A percentile compares a stretch with the other conserved stretches of the same genome.
Conservation (phyloP, 345 rosid genomes). For the Luvunga scandens region DNA sequence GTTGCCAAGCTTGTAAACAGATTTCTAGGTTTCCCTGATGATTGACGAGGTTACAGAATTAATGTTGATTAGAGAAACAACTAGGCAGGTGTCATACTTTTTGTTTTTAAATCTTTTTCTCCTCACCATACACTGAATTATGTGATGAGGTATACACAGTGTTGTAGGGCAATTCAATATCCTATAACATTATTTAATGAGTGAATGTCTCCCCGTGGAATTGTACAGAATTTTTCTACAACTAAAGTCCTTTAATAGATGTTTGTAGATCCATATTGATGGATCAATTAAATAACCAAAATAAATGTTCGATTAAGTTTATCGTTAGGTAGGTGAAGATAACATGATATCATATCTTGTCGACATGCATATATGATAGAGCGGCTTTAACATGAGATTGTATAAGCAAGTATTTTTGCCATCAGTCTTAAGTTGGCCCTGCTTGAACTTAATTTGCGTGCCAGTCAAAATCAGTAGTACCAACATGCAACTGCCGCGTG, state of each 20-base stretch:
- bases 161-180: background rate
- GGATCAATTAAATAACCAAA: background rate
- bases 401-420: background rate
- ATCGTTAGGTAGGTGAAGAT: background rate
- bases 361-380: slow-evolving; percentile 4
- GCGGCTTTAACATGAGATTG: slow-evolving; percentile 2
- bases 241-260: background rate
- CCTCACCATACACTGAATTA: too few relatives aligned
- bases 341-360: slow-evolving; percentile 10
- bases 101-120: background rate
- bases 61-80: background rate
- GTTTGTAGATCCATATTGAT: background rate
- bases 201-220: too few relatives aligned
- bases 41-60: slow-evolving; percentile 28
- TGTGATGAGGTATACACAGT: background rate
- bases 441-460: background rate
- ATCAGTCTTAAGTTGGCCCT: slow-evolving; percentile 19
- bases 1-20: slow-evolving; percentile 60
- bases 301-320: background rate
- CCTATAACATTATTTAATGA: background rate
- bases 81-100: background rate
- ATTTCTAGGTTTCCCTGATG: slow-evolving; percentile 80
- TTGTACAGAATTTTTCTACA: background rate
- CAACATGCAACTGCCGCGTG: slow-evolving; percentile 12
- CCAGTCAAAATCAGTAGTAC: too few relatives aligned